These are phyloP conservation scores for Saccharomycopsis vini DNA, from an alignment of 805 yeast genomes.

Conservation along the genomic window DNA sequence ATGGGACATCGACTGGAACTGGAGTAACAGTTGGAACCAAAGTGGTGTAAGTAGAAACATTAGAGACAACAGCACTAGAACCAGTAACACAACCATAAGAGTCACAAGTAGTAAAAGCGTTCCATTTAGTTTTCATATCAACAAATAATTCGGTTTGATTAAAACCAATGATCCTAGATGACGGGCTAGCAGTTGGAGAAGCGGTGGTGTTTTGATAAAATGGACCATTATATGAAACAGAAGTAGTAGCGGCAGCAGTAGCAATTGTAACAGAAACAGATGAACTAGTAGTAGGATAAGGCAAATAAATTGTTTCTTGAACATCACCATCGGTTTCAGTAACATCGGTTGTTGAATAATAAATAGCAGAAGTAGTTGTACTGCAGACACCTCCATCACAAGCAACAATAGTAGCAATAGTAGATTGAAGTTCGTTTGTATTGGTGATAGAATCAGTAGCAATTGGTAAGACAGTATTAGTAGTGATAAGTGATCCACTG, in stretches of 20 bases:
- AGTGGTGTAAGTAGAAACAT: constrained; percentile 15
- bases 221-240: background rate
- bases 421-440: constrained; percentile 4
- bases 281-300: constrained; percentile 8
- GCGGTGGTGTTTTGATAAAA: background rate
- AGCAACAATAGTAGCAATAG: constrained; percentile 4
- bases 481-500: constrained; percentile 3
- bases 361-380: constrained; percentile 17
- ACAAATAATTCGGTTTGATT: constrained; percentile 7
- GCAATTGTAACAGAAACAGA: background rate
- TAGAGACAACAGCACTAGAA: constrained; percentile 10
- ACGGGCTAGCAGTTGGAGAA: constrained; percentile 7
- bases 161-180: too few relatives aligned
- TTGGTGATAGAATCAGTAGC: constrained; percentile 4
- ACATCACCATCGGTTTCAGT: constrained; percentile 14
- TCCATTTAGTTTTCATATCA: constrained; percentile 10
- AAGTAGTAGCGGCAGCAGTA: constrained; percentile 4
- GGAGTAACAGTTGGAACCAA: constrained; percentile 8
- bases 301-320: constrained; percentile 17
- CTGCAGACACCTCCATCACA: constrained; percentile 15
- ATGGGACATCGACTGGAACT: background rate
- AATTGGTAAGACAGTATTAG: constrained; percentile 6
- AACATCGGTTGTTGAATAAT: constrained; percentile 15
- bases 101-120: constrained; percentile 10
- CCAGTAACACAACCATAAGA: constrained; percentile 15